Evolutionary conservation across 371 early-diverging fungal genomes (phyloP).

Genomic region (Mortierella sp.): DNA sequence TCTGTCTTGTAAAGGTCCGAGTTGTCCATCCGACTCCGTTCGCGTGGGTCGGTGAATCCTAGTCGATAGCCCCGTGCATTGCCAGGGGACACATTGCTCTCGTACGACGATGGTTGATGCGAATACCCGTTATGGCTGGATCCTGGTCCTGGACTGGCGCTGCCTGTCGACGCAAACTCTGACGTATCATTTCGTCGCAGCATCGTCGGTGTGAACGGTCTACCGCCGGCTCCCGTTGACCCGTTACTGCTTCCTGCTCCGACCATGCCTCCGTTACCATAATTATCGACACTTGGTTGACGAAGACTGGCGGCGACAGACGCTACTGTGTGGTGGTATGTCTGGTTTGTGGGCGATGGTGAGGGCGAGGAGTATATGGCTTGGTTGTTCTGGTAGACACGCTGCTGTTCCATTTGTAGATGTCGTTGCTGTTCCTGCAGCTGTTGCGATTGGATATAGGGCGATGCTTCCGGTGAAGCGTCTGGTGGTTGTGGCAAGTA

Average conservation of each 20-base stretch:
- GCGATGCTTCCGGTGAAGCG: slow-evolving; percentile 27
- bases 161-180: slow-evolving; percentile 19
- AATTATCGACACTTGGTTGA: slow-evolving; percentile 16
- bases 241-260: slow-evolving; percentile 6
- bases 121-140: slow-evolving; percentile 25
- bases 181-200: slow-evolving; percentile 25
- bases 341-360: slow-evolving; percentile 38
- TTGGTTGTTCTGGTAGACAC: slow-evolving; percentile 28
- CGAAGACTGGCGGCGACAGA: slow-evolving; percentile 22
- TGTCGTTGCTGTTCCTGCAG: slow-evolving; percentile 54
- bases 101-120: slow-evolving; percentile 38
- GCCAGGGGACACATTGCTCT: slow-evolving; percentile 17
- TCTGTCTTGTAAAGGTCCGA: slow-evolving; percentile 43
- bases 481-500: slow-evolving; percentile 25
- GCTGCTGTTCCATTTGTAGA: slow-evolving; percentile 49
- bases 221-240: no score
- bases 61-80: slow-evolving; percentile 29
- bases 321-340: slow-evolving; percentile 29
- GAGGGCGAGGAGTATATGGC: slow-evolving; percentile 16
- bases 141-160: slow-evolving; percentile 27
- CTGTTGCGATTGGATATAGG: slow-evolving; percentile 36
- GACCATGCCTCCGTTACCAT: slow-evolving; percentile 9
- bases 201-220: slow-evolving; percentile 36
- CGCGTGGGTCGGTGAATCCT: slow-evolving; percentile 39
- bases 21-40: slow-evolving; percentile 39